Evolutionary conservation across 1,139 yeast genomes (phyloP).

Genomic region (Protomyces gravidus): DNA sequence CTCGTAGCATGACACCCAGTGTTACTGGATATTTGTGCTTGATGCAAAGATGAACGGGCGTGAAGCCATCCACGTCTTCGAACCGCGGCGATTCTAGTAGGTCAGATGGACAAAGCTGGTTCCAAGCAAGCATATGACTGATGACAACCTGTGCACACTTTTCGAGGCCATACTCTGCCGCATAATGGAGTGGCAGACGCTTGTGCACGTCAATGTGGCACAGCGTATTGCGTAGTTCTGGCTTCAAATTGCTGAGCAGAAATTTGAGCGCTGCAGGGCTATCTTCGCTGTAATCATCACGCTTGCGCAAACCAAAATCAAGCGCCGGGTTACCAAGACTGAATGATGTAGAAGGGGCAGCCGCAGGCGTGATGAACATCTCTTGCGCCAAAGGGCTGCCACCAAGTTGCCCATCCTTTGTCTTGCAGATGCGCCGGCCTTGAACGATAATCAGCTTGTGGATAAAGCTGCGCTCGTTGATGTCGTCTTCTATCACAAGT

Average conservation of each 20-base stretch:
- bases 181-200: constrained; percentile 85
- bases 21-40: constrained; percentile 80
- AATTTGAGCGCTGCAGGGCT: constrained; percentile 53
- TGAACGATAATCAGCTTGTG: constrained; percentile 75
- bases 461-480: constrained; percentile 76
- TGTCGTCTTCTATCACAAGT: constrained; percentile 62
- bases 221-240: constrained; percentile 52
- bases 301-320: constrained; percentile 25
- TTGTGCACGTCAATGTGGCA: constrained; percentile 67
- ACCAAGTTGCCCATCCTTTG: constrained; percentile 34
- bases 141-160: constrained; percentile 58
- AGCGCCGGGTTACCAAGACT: constrained; percentile 28
- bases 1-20: constrained; percentile 53
- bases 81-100: constrained; percentile 56
- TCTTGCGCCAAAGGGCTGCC: constrained; percentile 24
- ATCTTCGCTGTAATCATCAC: constrained; percentile 38
- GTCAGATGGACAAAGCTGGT: constrained; percentile 31
- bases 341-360: constrained; percentile 9
- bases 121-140: constrained; percentile 51
- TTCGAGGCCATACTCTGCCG: constrained; percentile 80
- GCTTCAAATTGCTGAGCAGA: constrained; percentile 53
- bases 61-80: constrained; percentile 78
- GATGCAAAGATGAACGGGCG: constrained; percentile 81
- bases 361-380: constrained; percentile 27
- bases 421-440: constrained; percentile 49